Conservation (phyloP, 768 basidiomycete species). For the Kwoniella heveanensis region DNA sequence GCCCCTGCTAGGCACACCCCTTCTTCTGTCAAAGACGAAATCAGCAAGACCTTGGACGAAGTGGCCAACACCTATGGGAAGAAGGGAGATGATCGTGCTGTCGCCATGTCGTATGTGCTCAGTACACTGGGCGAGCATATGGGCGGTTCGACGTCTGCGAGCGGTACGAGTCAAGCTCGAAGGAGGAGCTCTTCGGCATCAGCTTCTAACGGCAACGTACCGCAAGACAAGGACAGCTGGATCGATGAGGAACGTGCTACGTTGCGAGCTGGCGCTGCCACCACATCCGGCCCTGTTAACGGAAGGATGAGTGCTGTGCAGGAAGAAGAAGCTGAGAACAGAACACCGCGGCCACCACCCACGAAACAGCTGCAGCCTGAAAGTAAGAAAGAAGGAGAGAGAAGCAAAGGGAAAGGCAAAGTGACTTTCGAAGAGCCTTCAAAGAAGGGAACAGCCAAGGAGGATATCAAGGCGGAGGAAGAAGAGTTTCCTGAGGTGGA, state of each 20-base stretch:
- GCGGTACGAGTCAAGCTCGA: constrained; percentile 6
- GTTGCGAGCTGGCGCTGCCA: constrained; percentile 1
- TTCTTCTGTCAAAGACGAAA: constrained; percentile 19
- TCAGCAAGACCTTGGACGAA: constrained; percentile 27
- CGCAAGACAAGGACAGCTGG: constrained; percentile 47
- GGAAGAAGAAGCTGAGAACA: constrained; percentile 22
- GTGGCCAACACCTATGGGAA: constrained; percentile 28
- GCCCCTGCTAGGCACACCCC: constrained; percentile 7
- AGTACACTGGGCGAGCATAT: constrained; percentile 33
- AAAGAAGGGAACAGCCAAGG: constrained; percentile 1
- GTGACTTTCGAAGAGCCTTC: constrained; percentile 53
- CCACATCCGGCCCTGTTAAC: not conserved
- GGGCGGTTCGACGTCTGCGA: constrained; percentile 4
- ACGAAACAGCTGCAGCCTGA: constrained; percentile 26
- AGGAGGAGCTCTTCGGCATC: constrained; percentile 11
- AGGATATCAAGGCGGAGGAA: constrained; percentile 22
- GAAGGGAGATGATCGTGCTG: constrained; percentile 31
- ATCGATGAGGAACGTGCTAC: constrained; percentile 36
- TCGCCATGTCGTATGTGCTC: constrained; percentile 43
- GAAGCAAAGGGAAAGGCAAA: constrained; percentile 37
- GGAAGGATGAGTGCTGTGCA: constrained; percentile 28
- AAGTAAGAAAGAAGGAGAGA: constrained; percentile 19
- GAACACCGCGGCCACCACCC: constrained; percentile 34
- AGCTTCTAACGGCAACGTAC: constrained; percentile 19
- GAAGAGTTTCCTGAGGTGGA: constrained; percentile 34